These are phyloP conservation scores for Scolecobasidium constrictum DNA, from an alignment of 2,329 filamentous ascomycete species.

Conservation along the genomic window DNA sequence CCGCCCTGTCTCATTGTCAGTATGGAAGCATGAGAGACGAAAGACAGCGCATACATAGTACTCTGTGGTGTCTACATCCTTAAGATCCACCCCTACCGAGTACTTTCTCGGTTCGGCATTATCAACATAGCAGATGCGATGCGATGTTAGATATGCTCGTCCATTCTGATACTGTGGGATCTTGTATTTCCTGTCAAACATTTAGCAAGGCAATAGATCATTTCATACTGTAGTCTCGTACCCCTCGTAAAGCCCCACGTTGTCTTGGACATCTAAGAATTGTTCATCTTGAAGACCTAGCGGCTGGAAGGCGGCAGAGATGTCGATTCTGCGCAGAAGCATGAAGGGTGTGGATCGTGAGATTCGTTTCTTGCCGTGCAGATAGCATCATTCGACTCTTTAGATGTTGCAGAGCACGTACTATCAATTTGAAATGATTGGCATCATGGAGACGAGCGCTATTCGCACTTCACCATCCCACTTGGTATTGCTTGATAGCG, in stretches of 20 bases:
- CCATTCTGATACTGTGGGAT: conserved; percentile 89
- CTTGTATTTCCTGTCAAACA: conserved; percentile 68
- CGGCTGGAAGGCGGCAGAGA: conserved; percentile 92
- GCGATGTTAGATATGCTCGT: conserved; percentile 91
- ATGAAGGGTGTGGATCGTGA: conserved; percentile 52
- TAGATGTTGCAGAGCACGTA: no score
- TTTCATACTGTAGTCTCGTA: conserved; percentile 35
- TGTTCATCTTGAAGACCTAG: conserved; percentile 88
- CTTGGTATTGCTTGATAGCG: no score
- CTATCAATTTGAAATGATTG: no score
- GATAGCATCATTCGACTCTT: no score
- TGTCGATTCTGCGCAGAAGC: conserved; percentile 92
- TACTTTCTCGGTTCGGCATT: conserved; percentile 73
- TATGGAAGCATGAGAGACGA: conserved; percentile 10
- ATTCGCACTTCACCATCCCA: no score
- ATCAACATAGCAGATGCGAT: conserved; percentile 91
- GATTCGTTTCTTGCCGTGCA: no score
- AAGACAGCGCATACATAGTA: conserved; percentile 55
- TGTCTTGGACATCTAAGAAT: conserved; percentile 92
- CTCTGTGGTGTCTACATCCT: conserved; percentile 82
- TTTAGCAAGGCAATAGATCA: neutral
- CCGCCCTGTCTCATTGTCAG: conserved; percentile 49
- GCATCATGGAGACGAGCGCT: no score
- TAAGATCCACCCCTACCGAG: conserved; percentile 77
- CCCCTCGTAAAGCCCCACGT: conserved; percentile 96